Percentiles rank a stretch among this genome's conserved stretches.
phyloP scores from a whole-genome alignment of 179 eudicot genomes.

The Beta macrorhiza region DNA sequence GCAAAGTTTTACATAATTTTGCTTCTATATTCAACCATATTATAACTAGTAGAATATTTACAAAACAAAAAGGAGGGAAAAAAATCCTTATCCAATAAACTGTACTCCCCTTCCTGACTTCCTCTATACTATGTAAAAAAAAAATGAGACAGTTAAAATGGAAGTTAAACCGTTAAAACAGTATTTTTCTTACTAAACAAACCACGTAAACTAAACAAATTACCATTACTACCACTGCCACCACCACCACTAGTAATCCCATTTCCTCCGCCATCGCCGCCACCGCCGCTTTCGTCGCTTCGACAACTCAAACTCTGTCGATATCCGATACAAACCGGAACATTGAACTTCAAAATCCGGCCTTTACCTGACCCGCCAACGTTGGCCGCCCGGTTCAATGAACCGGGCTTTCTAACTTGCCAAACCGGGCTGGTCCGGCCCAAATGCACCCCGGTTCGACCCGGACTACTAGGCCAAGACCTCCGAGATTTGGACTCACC shows the following conservation, averaged over 20 bases:
- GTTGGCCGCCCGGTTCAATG: neutral
- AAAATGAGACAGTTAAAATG: conserved; percentile 1
- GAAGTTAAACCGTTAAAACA: conserved; percentile 41
- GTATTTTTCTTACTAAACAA: conserved; percentile 61
- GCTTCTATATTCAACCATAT: neutral
- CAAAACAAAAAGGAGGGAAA: neutral
- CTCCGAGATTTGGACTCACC: conserved; percentile 61
- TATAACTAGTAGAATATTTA: conserved; percentile 12
- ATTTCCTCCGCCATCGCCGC: conserved; percentile 14
- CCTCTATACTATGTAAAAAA: too few species aligned
- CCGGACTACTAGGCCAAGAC: conserved; percentile 62
- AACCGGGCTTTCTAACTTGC: conserved; percentile 46
- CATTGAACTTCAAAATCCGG: conserved; percentile 51
- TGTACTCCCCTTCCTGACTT: neutral
- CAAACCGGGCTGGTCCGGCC: conserved; percentile 89
- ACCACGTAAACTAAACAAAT: conserved; percentile 59
- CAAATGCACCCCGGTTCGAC: conserved; percentile 64
- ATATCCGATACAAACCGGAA: conserved; percentile 75
- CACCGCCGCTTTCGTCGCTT: conserved; percentile 40
- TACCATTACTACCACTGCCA: conserved; percentile 47
- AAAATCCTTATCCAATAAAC: conserved; percentile 4
- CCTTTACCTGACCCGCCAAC: conserved; percentile 24
- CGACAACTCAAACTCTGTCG: conserved; percentile 49
- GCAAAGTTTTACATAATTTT: neutral
- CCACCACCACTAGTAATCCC: conserved; percentile 26